Evolutionary conservation across 2,329 filamentous ascomycete species (phyloP), one percentile per base, ranked within the genome.

Genomic region (Mariannaea elegans): DNA sequence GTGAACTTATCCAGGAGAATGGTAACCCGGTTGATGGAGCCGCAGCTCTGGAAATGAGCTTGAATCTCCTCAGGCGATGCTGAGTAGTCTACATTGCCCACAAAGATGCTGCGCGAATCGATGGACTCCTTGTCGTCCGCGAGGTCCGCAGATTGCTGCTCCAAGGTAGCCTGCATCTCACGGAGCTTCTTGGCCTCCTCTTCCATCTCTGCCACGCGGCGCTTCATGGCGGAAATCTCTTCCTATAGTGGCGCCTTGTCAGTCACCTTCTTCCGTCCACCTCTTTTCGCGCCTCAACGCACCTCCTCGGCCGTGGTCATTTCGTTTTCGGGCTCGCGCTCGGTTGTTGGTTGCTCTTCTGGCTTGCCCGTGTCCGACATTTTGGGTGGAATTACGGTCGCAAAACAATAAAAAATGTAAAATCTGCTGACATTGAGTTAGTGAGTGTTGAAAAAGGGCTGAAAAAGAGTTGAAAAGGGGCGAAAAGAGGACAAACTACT

Each of bases 1-100:
- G 94, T 97, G 75, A 97, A 98, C 82, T 99, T 99, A 81, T 99
- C 95, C 69, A 99, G 82, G 69, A 99, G 82, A 68, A 99, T 99
- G 1, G 95, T 99, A 60, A 99, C 95, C 62, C 95, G 90, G 79
- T 99, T 99, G 83, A 99, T 99, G 68, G 91, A 93, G 61, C 95
- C 95, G 72, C 93, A 97, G 82, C 90, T 96, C 82, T 97, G 93
- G 81, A 99, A 99, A 75, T 99, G 95, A 60, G 93, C 92, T 82
- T 99, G 95, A 60, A 99, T 72, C 81, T 99, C 95, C 80, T 99
- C 95, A 2, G 95, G 95, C 24, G 93, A 96, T 19, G 94, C 94
- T 63, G 92, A 94, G 78, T 99, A 99, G 79, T 99, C 95, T 67
- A 99, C 95, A 71, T 99, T 99, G 68, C 95, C 95, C 42, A 99